Conservation (phyloP, 164 flowering plant species). For the Nymphaea thermarum region DNA sequence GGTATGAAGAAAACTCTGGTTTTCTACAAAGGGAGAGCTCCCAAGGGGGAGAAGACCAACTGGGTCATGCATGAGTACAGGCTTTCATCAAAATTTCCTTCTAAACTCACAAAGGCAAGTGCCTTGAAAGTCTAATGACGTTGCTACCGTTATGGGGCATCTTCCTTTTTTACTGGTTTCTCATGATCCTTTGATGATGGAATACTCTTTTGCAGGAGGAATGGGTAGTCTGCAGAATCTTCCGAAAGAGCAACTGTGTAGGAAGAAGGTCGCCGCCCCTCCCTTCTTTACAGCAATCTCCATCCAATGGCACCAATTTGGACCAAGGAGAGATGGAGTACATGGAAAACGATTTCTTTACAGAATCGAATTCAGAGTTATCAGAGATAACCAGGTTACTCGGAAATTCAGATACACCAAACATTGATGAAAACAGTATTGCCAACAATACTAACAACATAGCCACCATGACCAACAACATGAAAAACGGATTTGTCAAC, state of each 20-base stretch:
- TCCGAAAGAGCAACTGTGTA: conserved; percentile 46
- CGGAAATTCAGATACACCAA: not conserved
- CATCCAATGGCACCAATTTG: not conserved
- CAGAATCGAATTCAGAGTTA: not conserved
- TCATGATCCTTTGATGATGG: too few species aligned
- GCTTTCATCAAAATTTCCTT: conserved; percentile 44
- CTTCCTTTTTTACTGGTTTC: too few species aligned
- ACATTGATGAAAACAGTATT: not conserved
- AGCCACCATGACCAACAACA: not conserved
- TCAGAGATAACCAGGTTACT: not conserved
- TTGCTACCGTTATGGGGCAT: too few species aligned
- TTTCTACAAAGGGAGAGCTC: conserved; percentile 88
- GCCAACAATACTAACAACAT: not conserved
- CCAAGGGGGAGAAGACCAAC: conserved; percentile 82
- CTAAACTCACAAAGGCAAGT: conserved; percentile 51
- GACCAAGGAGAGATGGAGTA: not conserved
- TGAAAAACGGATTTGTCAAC: not conserved
- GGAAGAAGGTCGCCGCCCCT: conserved; percentile 27
- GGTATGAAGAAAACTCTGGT: conserved; percentile 95
- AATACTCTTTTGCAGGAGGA: conserved; percentile 41
- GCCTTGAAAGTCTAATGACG: too few species aligned
- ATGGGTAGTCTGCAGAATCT: conserved; percentile 95
- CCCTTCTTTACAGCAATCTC: not conserved
- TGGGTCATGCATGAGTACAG: conserved; percentile 97
- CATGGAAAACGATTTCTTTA: not conserved